Percentiles rank a stretch among this genome's conserved stretches.
phyloP scores from a whole-genome alignment of 768 basidiomycete genomes.

The Suillus lakei region DNA sequence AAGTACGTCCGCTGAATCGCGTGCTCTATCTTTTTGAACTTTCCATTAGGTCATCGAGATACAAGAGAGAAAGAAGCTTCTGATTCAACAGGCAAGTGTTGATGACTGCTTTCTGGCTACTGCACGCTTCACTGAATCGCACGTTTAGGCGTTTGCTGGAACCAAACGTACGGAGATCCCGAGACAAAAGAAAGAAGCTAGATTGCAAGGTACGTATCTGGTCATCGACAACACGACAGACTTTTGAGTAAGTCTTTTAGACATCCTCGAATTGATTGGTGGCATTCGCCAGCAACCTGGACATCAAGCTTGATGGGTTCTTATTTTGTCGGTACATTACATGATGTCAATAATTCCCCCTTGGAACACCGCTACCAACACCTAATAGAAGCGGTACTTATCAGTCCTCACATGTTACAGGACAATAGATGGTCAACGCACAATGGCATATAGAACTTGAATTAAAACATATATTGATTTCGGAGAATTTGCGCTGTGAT shows the following conservation, averaged over 20 bases:
- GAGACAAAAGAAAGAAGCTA: constrained; percentile 78
- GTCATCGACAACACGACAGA: background rate
- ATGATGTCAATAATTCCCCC: background rate
- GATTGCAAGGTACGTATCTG: constrained; percentile 67
- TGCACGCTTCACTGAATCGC: background rate
- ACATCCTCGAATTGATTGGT: constrained; percentile 65
- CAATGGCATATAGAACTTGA: background rate
- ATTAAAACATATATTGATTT: background rate
- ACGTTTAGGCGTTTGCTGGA: constrained; percentile 78
- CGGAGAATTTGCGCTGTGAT: background rate
- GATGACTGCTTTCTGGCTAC: no score
- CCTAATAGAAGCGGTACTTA: background rate
- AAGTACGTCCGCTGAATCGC: constrained; percentile 46
- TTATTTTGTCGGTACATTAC: background rate
- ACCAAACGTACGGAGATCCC: constrained; percentile 76
- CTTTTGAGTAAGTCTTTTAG: constrained; percentile 35
- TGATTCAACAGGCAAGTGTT: constrained; percentile 70
- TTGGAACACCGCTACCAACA: background rate
- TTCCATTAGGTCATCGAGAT: constrained; percentile 72
- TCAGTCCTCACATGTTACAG: background rate
- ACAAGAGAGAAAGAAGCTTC: constrained; percentile 80
- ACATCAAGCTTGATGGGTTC: background rate
- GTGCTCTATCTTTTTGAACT: background rate
- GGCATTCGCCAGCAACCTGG: constrained; percentile 34
- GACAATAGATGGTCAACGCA: background rate